Percentiles rank a stretch among this genome's conserved stretches.
Evolutionary conservation across 2,329 filamentous ascomycete species (phyloP).

Genomic region (Colletotrichum salicis): DNA sequence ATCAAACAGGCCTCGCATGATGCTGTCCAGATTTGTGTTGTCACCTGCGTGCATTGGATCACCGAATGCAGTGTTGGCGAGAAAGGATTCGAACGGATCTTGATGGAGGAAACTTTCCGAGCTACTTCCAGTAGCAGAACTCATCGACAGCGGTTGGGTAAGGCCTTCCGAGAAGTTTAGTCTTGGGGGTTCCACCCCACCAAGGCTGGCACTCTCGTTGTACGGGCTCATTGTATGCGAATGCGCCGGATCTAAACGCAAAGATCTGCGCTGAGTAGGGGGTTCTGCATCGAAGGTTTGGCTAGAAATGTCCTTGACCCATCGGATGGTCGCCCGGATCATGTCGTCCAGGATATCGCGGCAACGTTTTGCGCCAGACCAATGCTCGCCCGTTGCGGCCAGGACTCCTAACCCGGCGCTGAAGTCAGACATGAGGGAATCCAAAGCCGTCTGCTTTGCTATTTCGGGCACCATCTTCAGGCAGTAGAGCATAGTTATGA

Average conservation of each 20-base stretch:
- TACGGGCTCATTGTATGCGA: background rate
- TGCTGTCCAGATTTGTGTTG: slow-evolving; percentile 44
- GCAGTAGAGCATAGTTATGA: slow-evolving; percentile 62
- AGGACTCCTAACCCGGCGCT: slow-evolving; percentile 57
- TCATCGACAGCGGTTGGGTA: background rate
- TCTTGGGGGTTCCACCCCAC: background rate
- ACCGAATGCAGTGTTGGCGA: slow-evolving; percentile 41
- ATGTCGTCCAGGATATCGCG: slow-evolving; percentile 57
- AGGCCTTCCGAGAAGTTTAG: background rate
- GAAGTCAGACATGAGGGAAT: slow-evolving; percentile 51
- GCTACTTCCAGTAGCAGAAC: background rate
- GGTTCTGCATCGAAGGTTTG: background rate
- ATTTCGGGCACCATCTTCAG: slow-evolving; percentile 58
- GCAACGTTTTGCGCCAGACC: slow-evolving; percentile 59
- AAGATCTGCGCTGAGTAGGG: slow-evolving; percentile 6
- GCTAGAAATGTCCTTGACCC: slow-evolving; percentile 38
- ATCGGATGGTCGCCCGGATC: slow-evolving; percentile 44
- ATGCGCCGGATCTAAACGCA: slow-evolving; percentile 1
- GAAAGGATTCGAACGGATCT: slow-evolving; percentile 40
- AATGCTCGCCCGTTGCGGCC: slow-evolving; percentile 62
- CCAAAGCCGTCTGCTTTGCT: slow-evolving; percentile 44
- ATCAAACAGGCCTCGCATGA: slow-evolving; percentile 49
- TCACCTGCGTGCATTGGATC: slow-evolving; percentile 44
- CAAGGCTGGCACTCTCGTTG: background rate
- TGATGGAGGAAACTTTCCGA: slow-evolving; percentile 7